Evolutionary conservation across 352 stramenopile species (phyloP).

Genomic region (Globisporangium camurandrum): DNA sequence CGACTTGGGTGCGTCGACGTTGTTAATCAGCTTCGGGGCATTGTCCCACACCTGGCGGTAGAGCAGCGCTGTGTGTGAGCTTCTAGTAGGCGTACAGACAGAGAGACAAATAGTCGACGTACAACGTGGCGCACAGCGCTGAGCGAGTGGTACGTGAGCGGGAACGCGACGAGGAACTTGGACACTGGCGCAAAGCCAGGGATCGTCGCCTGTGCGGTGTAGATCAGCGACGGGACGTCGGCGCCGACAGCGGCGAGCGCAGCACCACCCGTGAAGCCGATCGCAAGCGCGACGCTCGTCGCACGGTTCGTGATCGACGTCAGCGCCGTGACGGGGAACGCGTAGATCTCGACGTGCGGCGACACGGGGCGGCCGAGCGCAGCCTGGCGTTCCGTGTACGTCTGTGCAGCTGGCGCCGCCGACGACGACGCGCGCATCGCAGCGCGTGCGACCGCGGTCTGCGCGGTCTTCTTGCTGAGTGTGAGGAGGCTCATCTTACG

Average conservation of each 20-base stretch:
- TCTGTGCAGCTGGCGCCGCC: constrained; percentile 11
- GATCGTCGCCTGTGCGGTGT: constrained; percentile 60
- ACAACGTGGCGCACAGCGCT: constrained; percentile 83
- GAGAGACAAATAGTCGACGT: constrained; percentile 4
- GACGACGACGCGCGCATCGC: constrained; percentile 17
- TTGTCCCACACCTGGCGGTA: constrained; percentile 77
- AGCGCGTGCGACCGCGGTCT: constrained; percentile 3
- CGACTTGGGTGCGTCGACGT: constrained; percentile 32
- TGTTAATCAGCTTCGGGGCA: constrained; percentile 84
- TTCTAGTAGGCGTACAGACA: constrained; percentile 1
- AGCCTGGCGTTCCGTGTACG: constrained; percentile 84
- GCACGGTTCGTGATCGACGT: constrained; percentile 93
- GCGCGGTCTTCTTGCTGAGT: constrained; percentile 11
- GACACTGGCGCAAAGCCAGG: constrained; percentile 64
- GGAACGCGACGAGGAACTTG: constrained; percentile 93
- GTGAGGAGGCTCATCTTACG: constrained; percentile 6
- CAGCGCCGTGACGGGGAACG: constrained; percentile 90
- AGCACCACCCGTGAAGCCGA: constrained; percentile 70
- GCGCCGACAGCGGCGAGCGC: constrained; percentile 67
- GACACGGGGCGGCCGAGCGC: constrained; percentile 88
- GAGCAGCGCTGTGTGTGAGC: not conserved
- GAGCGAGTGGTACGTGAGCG: constrained; percentile 91
- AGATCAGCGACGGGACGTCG: constrained; percentile 75
- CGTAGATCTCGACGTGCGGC: constrained; percentile 96
- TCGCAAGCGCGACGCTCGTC: constrained; percentile 79